These are phyloP conservation scores for Mucor piriformis DNA, from an alignment of 371 early-diverging fungal species.

Conservation along the genomic window DNA sequence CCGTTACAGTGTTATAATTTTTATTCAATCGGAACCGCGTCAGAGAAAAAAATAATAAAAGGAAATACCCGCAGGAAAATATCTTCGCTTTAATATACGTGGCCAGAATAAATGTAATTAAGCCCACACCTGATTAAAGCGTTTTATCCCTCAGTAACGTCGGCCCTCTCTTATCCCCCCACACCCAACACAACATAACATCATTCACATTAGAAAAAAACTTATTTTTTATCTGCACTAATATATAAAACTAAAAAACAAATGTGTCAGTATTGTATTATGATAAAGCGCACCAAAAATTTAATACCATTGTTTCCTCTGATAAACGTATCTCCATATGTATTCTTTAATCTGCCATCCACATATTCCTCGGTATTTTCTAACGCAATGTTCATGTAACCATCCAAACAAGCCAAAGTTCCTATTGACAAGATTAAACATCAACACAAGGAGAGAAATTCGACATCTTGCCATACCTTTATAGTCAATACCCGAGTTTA, in stretches of 20 bases:
- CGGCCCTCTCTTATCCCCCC: background rate
- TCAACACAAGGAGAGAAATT: background rate
- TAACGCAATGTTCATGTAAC: constrained; percentile 98
- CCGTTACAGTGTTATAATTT: too few species aligned
- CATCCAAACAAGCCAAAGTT: constrained; percentile 93
- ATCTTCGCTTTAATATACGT: constrained; percentile 51
- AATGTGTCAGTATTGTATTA: background rate
- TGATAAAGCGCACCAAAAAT: background rate
- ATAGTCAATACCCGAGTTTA: constrained; percentile 96
- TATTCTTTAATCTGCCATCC: constrained; percentile 87
- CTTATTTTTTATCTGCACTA: constrained; percentile 39
- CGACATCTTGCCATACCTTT: constrained; percentile 60
- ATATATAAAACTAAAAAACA: constrained; percentile 48
- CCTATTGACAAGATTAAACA: constrained; percentile 49
- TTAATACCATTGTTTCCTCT: constrained; percentile 94
- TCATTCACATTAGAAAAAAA: constrained; percentile 6
- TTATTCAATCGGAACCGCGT: too few species aligned
- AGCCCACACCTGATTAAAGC: constrained; percentile 54
- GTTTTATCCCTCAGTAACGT: constrained; percentile 23
- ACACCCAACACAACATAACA: background rate
- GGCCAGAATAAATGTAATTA: constrained; percentile 49
- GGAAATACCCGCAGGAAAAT: constrained; percentile 1
- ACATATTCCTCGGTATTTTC: constrained; percentile 96
- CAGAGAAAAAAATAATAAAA: too few species aligned
- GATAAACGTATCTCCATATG: constrained; percentile 95